These are phyloP conservation scores for Epichloe gansuensis DNA, from an alignment of 2,329 filamentous ascomycete genomes.

Conservation along the genomic window DNA sequence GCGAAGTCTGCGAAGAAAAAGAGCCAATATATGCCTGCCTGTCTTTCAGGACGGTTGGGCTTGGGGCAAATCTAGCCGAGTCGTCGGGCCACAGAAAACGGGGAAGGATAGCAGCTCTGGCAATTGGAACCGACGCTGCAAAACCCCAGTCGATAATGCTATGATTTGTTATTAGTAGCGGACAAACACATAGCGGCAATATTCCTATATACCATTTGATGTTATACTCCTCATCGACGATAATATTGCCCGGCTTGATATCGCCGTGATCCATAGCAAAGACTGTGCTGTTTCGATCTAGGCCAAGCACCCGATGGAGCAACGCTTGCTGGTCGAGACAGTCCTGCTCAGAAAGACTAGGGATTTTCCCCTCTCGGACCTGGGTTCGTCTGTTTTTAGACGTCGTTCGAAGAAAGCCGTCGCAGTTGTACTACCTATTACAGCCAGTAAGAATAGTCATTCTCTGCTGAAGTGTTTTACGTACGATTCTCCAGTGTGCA, in stretches of 20 bases:
- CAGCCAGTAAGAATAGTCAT: background rate
- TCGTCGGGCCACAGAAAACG: no score
- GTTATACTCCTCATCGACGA: background rate
- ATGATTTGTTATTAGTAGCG: no score
- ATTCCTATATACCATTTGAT: background rate
- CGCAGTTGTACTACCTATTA: background rate
- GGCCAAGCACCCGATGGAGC: background rate
- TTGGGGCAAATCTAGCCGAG: no score
- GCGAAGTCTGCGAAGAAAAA: background rate
- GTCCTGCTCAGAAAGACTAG: background rate
- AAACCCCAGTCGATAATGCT: no score
- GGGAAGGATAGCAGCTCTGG: no score
- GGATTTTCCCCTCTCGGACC: background rate
- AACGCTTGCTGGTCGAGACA: background rate
- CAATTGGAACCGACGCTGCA: no score
- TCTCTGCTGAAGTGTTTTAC: background rate
- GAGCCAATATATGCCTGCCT: no score
- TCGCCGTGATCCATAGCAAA: constrained; percentile 2
- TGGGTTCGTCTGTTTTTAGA: background rate
- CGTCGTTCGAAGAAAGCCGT: background rate
- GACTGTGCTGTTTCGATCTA: background rate
- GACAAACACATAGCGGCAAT: no score
- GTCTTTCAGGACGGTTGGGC: no score
- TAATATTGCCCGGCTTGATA: constrained; percentile 3
- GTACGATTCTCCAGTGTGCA: background rate